A percentile compares a stretch with the other conserved stretches of the same genome.
Evolutionary conservation across 2,329 filamentous ascomycete species (phyloP).

Genomic region (Proliferodiscus dingleyae): DNA sequence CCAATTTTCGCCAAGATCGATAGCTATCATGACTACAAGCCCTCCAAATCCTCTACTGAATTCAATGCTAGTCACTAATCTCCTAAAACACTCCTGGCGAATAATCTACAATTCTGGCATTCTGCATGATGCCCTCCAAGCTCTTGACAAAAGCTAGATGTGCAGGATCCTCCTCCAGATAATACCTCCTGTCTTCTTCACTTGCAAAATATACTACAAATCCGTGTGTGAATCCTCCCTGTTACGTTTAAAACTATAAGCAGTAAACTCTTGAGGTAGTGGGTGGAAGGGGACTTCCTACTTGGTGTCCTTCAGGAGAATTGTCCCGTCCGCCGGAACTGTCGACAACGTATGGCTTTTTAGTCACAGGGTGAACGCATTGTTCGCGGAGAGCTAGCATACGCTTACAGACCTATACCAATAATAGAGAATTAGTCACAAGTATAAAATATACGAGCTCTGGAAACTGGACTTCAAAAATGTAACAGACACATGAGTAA

Average conservation of each 20-base stretch:
- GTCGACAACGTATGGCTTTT: conserved; percentile 56
- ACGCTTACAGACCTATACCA: conserved; percentile 45
- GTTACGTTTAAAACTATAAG: conserved; percentile 1
- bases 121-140: conserved; percentile 43
- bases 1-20: no score
- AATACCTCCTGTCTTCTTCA: conserved; percentile 62
- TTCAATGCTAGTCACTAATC: background rate
- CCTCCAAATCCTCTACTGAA: background rate
- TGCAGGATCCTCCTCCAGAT: conserved; percentile 58
- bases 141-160: conserved; percentile 57
- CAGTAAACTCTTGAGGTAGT: background rate
- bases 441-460: no score
- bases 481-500: background rate
- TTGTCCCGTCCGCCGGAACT: conserved; percentile 57
- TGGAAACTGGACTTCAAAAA: no score
- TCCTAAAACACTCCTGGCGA: conserved; percentile 43
- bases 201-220: conserved; percentile 65
- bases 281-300: conserved; percentile 31
- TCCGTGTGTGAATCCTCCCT: conserved; percentile 62
- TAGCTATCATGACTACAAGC: no score
- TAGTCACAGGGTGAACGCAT: conserved; percentile 55
- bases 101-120: conserved; percentile 58
- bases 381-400: conserved; percentile 53
- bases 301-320: conserved; percentile 56
- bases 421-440: background rate